Percentiles rank a stretch among this genome's conserved stretches.
Conservation (phyloP, 768 basidiomycete genomes). For the Tulasnella sp. region DNA sequence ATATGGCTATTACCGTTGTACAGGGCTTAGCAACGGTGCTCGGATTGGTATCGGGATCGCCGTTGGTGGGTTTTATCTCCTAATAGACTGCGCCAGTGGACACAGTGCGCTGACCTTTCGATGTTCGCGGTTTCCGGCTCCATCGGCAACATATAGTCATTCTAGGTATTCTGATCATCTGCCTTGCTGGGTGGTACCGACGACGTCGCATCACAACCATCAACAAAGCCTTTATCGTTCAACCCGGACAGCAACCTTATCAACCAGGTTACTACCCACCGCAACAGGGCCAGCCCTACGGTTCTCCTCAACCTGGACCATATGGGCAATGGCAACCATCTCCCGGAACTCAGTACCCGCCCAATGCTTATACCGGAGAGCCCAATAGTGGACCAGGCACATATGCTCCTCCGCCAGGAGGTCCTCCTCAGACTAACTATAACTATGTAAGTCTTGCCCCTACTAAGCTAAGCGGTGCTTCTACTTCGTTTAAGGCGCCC, state of each 20-base stretch:
- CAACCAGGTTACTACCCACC: neutral
- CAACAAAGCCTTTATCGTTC: constrained; percentile 2
- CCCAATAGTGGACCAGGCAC: neutral
- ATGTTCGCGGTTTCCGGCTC: neutral
- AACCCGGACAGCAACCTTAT: neutral
- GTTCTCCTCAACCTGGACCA: neutral
- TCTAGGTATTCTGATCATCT: neutral
- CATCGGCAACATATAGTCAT: neutral
- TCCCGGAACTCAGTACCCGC: neutral
- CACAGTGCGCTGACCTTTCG: neutral
- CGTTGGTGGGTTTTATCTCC: neutral
- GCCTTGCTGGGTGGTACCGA: constrained; percentile 12
- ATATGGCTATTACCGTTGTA: constrained; percentile 24
- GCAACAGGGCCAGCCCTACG: neutral
- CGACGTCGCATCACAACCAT: neutral
- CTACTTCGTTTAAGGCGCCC: neutral
- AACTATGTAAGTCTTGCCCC: neutral
- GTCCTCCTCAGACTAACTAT: neutral
- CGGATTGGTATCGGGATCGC: constrained; percentile 29
- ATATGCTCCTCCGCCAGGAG: neutral
- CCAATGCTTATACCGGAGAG: neutral
- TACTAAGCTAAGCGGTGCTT: neutral
- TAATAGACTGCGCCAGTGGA: neutral
- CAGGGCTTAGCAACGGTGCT: constrained; percentile 6
- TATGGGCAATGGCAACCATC: neutral